Percentiles rank a stretch among this genome's conserved stretches.
Conservation (phyloP, 2,329 filamentous ascomycete genomes). For the Teratosphaeria destructans region DNA sequence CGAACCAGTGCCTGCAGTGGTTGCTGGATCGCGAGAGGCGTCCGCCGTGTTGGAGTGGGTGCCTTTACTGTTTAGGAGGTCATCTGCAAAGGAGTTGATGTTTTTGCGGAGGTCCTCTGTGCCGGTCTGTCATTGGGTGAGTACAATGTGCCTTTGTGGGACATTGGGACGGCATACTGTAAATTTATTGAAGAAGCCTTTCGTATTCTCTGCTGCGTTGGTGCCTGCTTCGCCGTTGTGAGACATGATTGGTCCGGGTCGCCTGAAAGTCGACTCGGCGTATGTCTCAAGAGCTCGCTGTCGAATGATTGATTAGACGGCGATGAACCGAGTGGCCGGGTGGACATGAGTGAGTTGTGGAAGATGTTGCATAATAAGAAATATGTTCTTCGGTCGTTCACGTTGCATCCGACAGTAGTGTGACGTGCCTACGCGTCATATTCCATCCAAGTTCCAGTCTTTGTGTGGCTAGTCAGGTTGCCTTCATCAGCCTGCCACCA, state of each 20-base stretch:
- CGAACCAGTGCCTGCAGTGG: neutral
- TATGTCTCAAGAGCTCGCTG: neutral
- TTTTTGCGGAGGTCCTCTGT: constrained; percentile 18
- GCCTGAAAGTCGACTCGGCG: neutral
- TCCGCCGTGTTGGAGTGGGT: neutral
- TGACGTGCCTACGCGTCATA: neutral
- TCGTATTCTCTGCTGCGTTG: constrained; percentile 16
- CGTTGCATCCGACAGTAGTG: neutral
- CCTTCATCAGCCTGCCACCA: neutral
- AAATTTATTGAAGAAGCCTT: constrained; percentile 15
- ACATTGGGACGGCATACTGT: constrained; percentile 5
- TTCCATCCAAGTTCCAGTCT: neutral
- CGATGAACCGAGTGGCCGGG: neutral
- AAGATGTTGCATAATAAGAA: too few species aligned
- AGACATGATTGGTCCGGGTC: neutral
- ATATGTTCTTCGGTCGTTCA: neutral
- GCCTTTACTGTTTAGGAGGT: constrained; percentile 10
- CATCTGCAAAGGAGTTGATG: constrained; percentile 20
- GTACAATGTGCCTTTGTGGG: neutral
- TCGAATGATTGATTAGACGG: too few species aligned
- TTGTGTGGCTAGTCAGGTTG: neutral
- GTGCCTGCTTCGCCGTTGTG: neutral
- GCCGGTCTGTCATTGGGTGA: constrained; percentile 7
- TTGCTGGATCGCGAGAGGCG: neutral
- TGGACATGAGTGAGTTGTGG: neutral